Base-by-base conservation (phyloP, 176 grass and related monocot species). In the Raddia guianensis region DNA sequence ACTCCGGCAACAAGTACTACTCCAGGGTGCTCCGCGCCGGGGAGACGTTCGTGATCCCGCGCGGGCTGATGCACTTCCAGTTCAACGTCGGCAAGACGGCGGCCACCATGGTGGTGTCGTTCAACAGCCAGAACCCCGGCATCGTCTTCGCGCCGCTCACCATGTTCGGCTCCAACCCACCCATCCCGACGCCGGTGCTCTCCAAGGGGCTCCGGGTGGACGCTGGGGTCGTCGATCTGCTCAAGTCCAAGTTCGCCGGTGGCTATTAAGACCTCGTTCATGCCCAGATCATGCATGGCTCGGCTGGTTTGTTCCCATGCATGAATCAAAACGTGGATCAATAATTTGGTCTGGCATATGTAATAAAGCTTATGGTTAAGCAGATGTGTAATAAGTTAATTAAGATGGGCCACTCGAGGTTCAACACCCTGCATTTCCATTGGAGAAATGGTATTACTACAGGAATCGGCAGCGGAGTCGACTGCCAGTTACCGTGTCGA, bases 51-150 rank as follows among this genome's bases (percentile, higher is more conserved):
- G 76, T 91, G 12, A 86, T 91, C 73, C 92, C 92, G 0, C 79
- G 81, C 0, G 92, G 92, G 0, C 80, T 95, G 32, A 67, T 92
- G 68, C 93, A 95, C 89, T 95, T 92, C 81, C 83, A 92, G 78
- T 88, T 83, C 90, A 95, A 95, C 51, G 56, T 95, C 15, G 87
- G 90, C 0, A 5, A 72, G 33, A 79, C 47, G 2, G 56, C 76
- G 53, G 90, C 93, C 9, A 12, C 73, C 19, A 83, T 78, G 73
- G 52, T 90, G 3, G 84, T 86, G 1, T 78, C 84, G 45, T 92
- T 95, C 89, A 85, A 95, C 40, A 95, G 74, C 84, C 87, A 95
- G 81, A 67, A 87, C 19, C 93, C 93, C 0, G 90, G 93, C 12
- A 84, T 86, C 12, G 9, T 90, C 32, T 70, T 92, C 19, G 87